Percentiles rank a stretch among this genome's conserved stretches.
Evolutionary conservation across 495 filamentous ascomycete genomes (phyloP).

Genomic region (Neurospora sp.): DNA sequence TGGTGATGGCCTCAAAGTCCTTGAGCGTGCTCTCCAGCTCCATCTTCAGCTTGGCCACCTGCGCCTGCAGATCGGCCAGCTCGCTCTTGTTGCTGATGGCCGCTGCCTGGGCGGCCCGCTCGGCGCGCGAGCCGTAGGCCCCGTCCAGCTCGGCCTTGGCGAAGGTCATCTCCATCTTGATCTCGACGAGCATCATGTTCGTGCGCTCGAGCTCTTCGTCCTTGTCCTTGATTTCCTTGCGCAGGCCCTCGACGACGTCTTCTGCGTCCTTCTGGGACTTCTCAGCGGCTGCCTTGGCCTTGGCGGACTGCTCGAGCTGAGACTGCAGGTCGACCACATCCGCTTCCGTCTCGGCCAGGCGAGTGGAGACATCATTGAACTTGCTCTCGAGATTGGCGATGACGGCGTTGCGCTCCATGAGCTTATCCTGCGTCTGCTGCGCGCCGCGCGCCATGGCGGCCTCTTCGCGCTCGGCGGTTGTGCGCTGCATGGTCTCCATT

Average conservation of each 20-base stretch:
- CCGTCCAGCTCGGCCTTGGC: slow-evolving; percentile 91
- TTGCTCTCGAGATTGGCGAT: slow-evolving; percentile 39
- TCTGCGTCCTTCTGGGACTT: slow-evolving; percentile 17
- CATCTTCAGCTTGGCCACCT: slow-evolving; percentile 56
- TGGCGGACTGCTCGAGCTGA: slow-evolving; percentile 7
- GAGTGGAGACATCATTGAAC: slow-evolving; percentile 27
- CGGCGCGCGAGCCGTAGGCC: slow-evolving; percentile 70
- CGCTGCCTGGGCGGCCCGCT: slow-evolving; percentile 69
- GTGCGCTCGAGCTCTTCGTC: slow-evolving; percentile 62
- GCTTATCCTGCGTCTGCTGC: slow-evolving; percentile 35
- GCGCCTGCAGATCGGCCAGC: slow-evolving; percentile 50
- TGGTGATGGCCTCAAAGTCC: slow-evolving; percentile 83
- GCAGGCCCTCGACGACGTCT: slow-evolving; percentile 14
- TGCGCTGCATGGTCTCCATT: slow-evolving; percentile 35
- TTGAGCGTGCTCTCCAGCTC: slow-evolving; percentile 74
- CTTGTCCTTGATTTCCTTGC: slow-evolving; percentile 37
- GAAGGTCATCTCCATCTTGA: slow-evolving; percentile 86
- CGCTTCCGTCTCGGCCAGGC: slow-evolving; percentile 19
- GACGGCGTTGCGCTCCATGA: slow-evolving; percentile 37
- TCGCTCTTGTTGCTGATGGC: slow-evolving; percentile 56
- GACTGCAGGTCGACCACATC: slow-evolving; percentile 6
- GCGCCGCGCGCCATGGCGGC: slow-evolving; percentile 26
- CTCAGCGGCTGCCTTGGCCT: slow-evolving; percentile 16
- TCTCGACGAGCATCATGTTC: slow-evolving; percentile 71
- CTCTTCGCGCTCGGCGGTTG: slow-evolving; percentile 19